Evolutionary conservation across 2,329 filamentous ascomycete genomes (phyloP).

Genomic region (Camillea tinctor): DNA sequence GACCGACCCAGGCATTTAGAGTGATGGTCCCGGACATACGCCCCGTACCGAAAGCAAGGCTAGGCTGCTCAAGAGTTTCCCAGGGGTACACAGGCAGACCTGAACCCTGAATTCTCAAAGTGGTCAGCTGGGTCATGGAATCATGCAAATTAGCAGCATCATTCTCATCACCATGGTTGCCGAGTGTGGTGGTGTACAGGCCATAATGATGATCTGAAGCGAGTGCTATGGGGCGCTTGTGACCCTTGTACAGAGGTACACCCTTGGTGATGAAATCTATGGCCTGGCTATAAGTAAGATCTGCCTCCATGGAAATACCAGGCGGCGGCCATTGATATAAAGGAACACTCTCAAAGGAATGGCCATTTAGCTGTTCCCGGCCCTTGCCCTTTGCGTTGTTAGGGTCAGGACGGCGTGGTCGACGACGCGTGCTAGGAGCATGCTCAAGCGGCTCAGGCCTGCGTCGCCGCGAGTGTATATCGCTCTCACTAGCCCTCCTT

Average conservation of each 20-base stretch:
- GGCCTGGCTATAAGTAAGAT: constrained; percentile 53
- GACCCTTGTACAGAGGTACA: constrained; percentile 55
- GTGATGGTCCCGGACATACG: constrained; percentile 67
- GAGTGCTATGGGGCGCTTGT: constrained; percentile 54
- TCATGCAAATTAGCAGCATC: constrained; percentile 52
- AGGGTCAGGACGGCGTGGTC: constrained; percentile 41
- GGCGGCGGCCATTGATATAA: constrained; percentile 58
- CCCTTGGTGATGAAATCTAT: constrained; percentile 59
- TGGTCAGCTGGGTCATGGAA: constrained; percentile 59
- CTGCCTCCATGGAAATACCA: constrained; percentile 47
- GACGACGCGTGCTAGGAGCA: constrained; percentile 37
- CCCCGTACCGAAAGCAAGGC: constrained; percentile 67
- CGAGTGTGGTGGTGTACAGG: constrained; percentile 52
- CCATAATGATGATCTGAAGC: constrained; percentile 54
- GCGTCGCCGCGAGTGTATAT: constrained; percentile 29
- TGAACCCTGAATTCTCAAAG: constrained; percentile 46
- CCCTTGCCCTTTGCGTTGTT: constrained; percentile 40
- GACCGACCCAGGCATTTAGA: constrained; percentile 65
- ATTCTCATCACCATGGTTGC: constrained; percentile 38
- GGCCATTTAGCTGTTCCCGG: constrained; percentile 33
- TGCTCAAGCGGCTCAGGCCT: constrained; percentile 18
- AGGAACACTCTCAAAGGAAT: constrained; percentile 33
- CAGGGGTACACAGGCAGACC: constrained; percentile 51
- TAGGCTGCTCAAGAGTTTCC: constrained; percentile 74
- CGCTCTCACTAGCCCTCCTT: constrained; percentile 35